phyloP scores from a whole-genome alignment of 2,329 filamentous ascomycete species.

The Moelleriella libera region DNA sequence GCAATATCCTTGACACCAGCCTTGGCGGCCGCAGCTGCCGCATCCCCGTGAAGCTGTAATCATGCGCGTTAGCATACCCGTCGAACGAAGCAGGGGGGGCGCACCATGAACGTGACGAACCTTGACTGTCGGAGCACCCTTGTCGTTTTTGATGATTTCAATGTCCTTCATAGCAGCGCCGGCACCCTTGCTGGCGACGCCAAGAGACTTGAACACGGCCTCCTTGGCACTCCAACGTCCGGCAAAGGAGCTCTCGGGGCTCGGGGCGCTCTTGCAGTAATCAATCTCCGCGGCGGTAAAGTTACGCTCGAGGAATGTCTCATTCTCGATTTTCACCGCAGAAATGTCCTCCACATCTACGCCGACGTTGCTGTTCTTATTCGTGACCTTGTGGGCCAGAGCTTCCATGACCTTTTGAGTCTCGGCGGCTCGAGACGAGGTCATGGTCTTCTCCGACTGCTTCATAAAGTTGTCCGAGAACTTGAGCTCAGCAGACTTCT shows the following conservation, averaged over 20 bases:
- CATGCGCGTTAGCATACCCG: conserved; percentile 19
- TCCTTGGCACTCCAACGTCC: conserved; percentile 97
- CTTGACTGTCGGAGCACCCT: conserved; percentile 69
- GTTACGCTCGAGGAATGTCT: conserved; percentile 88
- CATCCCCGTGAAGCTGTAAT: conserved; percentile 68
- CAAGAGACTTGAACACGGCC: conserved; percentile 94
- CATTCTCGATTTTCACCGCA: conserved; percentile 82
- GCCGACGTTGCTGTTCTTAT: conserved; percentile 61
- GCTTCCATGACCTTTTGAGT: conserved; percentile 66
- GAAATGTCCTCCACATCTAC: conserved; percentile 87
- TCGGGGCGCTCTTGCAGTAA: conserved; percentile 71
- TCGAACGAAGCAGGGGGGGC: too few relatives aligned
- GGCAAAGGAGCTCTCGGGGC: conserved; percentile 80
- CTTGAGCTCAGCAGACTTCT: conserved; percentile 68
- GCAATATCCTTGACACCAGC: conserved; percentile 79
- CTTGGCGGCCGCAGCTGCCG: conserved; percentile 68
- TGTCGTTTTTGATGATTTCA: conserved; percentile 72
- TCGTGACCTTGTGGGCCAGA: conserved; percentile 47
- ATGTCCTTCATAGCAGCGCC: conserved; percentile 89
- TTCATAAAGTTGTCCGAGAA: conserved; percentile 61
- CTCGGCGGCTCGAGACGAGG: conserved; percentile 38
- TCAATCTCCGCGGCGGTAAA: conserved; percentile 74
- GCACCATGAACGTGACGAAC: conserved; percentile 39
- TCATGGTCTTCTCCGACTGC: conserved; percentile 39
- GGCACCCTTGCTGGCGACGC: conserved; percentile 73